Conservation (phyloP, 768 basidiomycete genomes). For the Amanita thiersii region DNA sequence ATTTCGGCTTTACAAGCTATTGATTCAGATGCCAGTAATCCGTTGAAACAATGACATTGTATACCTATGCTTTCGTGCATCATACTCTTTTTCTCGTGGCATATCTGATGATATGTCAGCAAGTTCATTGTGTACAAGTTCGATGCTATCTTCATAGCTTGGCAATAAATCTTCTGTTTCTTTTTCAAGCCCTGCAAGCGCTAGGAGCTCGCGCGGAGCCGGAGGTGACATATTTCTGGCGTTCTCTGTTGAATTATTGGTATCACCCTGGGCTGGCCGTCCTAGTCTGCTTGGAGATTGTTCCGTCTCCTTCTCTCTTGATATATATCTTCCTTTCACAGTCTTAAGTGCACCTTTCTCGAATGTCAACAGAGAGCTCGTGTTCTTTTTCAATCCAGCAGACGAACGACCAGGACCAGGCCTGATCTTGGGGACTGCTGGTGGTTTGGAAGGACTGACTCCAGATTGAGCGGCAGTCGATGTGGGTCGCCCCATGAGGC, state of each 20-base stretch:
- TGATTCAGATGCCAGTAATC: background rate
- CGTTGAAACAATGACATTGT: background rate
- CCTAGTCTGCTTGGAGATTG: background rate
- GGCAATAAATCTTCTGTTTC: slow-evolving; percentile 32
- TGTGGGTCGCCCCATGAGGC: slow-evolving; percentile 22
- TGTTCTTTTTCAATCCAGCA: slow-evolving; percentile 29
- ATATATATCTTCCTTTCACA: slow-evolving; percentile 35
- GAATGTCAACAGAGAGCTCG: slow-evolving; percentile 46
- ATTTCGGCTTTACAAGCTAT: slow-evolving; percentile 7
- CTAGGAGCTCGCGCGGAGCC: slow-evolving; percentile 31
- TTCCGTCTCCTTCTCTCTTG: slow-evolving; percentile 5
- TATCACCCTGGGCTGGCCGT: slow-evolving; percentile 9
- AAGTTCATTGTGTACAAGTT: background rate
- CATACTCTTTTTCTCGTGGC: background rate
- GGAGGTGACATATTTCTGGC: slow-evolving; percentile 6
- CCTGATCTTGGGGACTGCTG: slow-evolving; percentile 16
- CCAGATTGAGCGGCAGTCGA: slow-evolving; percentile 12
- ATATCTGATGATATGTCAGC: background rate
- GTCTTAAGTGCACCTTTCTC: slow-evolving; percentile 44
- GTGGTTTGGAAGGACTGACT: slow-evolving; percentile 2
- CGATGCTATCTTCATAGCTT: slow-evolving; percentile 48
- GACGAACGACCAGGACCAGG: slow-evolving; percentile 50
- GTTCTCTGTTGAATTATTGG: slow-evolving; percentile 9
- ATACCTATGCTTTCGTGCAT: slow-evolving; percentile 1
- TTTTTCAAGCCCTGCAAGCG: slow-evolving; percentile 38